Percentiles rank a stretch among this genome's conserved stretches.
phyloP scores from a whole-genome alignment of 352 stramenopile species.

The Albugo candida region DNA sequence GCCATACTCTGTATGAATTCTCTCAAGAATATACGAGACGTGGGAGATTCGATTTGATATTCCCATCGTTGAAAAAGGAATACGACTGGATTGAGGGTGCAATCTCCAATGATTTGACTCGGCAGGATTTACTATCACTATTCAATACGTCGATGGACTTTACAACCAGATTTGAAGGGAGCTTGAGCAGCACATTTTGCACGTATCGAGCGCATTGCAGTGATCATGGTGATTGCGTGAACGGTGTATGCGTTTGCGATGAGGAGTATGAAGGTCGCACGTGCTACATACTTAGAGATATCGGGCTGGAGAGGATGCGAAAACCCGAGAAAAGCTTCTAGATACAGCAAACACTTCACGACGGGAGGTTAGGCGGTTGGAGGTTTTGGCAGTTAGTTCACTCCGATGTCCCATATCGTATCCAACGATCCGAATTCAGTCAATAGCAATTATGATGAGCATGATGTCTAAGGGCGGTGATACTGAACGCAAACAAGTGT shows the following conservation, averaged over 20 bases:
- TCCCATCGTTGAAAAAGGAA: conserved; percentile 35
- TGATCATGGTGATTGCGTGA: conserved; percentile 61
- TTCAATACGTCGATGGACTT: no score
- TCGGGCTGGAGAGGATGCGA: no score
- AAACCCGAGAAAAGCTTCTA: no score
- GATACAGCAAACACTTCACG: no score
- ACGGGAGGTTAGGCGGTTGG: no score
- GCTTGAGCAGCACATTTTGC: conserved; percentile 33
- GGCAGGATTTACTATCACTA: conserved; percentile 7
- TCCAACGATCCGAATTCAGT: no score
- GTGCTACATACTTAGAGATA: conserved; percentile 25
- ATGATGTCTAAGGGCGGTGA: conserved; percentile 6
- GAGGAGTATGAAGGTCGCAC: conserved; percentile 49
- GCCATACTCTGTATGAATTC: conserved; percentile 25
- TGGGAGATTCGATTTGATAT: conserved; percentile 47
- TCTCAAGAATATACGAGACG: conserved; percentile 45
- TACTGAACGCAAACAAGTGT: no score
- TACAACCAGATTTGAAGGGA: conserved; percentile 28
- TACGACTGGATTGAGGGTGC: conserved; percentile 1
- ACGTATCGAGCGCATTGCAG: conserved; percentile 74
- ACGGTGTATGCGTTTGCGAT: conserved; percentile 56
- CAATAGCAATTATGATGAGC: not conserved
- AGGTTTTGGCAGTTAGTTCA: no score
- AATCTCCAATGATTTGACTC: conserved; percentile 28
- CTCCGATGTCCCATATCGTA: no score